A percentile compares a stretch with the other conserved stretches of the same genome.
Conservation (phyloP, 345 rosid genomes). For the Odontarrhena argentea region DNA sequence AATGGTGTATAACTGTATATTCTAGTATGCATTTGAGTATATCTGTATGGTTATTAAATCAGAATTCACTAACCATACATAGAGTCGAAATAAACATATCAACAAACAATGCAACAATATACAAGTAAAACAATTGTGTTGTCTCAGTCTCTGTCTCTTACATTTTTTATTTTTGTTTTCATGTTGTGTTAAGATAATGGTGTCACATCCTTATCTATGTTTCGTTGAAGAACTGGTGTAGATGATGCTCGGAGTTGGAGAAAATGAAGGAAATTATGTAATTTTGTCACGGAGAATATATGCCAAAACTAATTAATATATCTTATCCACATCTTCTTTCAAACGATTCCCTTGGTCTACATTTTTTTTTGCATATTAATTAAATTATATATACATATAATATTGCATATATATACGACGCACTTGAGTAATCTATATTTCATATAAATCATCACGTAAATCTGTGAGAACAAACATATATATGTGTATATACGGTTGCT, state of each 20-base stretch:
- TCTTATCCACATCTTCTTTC: slow-evolving; percentile 34
- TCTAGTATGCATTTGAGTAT: no score
- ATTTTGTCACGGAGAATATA: slow-evolving; percentile 33
- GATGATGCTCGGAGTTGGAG: slow-evolving; percentile 32
- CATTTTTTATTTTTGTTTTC: not conserved
- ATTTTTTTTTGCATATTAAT: slow-evolving; percentile 2
- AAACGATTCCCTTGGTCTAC: slow-evolving; percentile 34
- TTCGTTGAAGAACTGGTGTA: slow-evolving; percentile 24
- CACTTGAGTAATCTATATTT: not conserved
- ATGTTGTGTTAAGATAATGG: not conserved
- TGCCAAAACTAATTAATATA: slow-evolving; percentile 40
- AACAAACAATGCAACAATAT: no score
- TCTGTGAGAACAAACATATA: not conserved
- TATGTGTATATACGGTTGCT: not conserved
- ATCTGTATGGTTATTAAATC: no score
- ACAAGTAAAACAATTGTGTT: not conserved
- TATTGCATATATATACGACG: not conserved
- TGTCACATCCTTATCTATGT: slow-evolving; percentile 34
- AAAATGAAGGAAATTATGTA: slow-evolving; percentile 29
- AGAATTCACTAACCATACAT: no score
- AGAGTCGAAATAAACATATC: no score
- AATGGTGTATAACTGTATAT: no score
- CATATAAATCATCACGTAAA: not conserved
- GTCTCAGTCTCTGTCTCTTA: slow-evolving; percentile 14
- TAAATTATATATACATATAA: not conserved